These are phyloP conservation scores for Pterocarpus santalinus DNA, from an alignment of 306 rosid species.

Conservation along the genomic window DNA sequence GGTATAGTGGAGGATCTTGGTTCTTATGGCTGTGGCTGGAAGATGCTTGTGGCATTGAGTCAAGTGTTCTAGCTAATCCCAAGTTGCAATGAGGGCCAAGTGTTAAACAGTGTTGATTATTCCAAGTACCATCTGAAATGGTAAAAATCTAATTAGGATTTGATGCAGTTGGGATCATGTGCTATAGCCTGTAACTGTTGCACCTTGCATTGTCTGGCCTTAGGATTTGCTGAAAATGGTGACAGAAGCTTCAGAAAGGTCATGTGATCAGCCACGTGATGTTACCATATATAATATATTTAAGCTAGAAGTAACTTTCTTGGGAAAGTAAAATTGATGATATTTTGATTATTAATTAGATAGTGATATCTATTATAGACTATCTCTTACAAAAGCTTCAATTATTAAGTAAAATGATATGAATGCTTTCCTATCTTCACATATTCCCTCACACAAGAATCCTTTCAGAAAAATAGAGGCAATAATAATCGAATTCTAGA, in stretches of 20 bases:
- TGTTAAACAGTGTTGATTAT: slow-evolving; percentile 37
- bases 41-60: slow-evolving; percentile 39
- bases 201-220: slow-evolving; percentile 31
- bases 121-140: slow-evolving; percentile 30
- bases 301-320: slow-evolving; percentile 13
- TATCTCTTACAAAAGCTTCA: too few relatives aligned
- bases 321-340: slow-evolving; percentile 45
- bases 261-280: slow-evolving; percentile 70
- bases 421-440: too few relatives aligned
- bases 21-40: not conserved
- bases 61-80: slow-evolving; percentile 38
- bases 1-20: slow-evolving; percentile 16
- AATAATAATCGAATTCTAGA: too few relatives aligned
- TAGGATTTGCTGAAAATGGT: slow-evolving; percentile 40
- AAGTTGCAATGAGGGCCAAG: slow-evolving; percentile 19
- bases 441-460: too few relatives aligned
- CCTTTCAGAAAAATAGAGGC: too few relatives aligned
- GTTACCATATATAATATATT: slow-evolving; percentile 3
- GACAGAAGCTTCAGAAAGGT: slow-evolving; percentile 44
- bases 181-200: slow-evolving; percentile 28
- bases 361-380: too few relatives aligned
- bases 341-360: not conserved
- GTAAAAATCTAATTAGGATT: slow-evolving; percentile 56
- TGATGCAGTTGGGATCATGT: slow-evolving; percentile 62
- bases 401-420: too few relatives aligned